Base-by-base conservation (phyloP, 1,139 yeast species). In the Candida neerlandica region DNA sequence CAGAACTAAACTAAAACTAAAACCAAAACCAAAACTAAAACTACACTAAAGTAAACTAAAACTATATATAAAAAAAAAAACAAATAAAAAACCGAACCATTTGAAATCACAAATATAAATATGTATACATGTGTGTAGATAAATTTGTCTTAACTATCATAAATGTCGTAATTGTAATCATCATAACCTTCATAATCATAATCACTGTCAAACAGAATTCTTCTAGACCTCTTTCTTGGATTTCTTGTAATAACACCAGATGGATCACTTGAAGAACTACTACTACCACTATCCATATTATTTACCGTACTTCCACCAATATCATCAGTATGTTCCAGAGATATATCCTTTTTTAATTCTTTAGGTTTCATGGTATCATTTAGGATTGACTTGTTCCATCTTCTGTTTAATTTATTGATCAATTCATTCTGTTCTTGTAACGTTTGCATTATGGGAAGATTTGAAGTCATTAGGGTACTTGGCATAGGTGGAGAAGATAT, bases 381-480 rank as follows among this genome's bases (percentile, higher is more conserved):
- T 15, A 53, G 41, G 18, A 51, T 49, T 3, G 65, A 53, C 51
- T 65, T 66, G 55, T 71, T 73, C 78, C 78, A 71, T 50, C 67
- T 70, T 40, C 67, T 64, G 53, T 72, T 73, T 44, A 73, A 58
- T 56, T 71, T 64, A 38, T 62, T 64, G 27, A 75, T 66, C 43
- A 73, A 61, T 46, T 69, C 66, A 52, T 69, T 71, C 49, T 73
- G 78, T 44, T 67, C 66, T 9, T 55, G 55, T 10, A 64, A 47
- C 10, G 63, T 56, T 30, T 53, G 52, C 45, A 58, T 45, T 1
- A 43, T 43, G 41, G 50, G 47, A 14, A 38, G 41, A 39, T 33
- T 40, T 40, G 47, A 33, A 26, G 48, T 32, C 14, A 39, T 45
- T 6, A 49, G 46, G 18, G 45, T 50, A 10, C 49, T 43, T 9